Percentiles rank a stretch among this genome's conserved stretches.
Conservation (phyloP, 148 eudicot species). For the Beta vulgaris region DNA sequence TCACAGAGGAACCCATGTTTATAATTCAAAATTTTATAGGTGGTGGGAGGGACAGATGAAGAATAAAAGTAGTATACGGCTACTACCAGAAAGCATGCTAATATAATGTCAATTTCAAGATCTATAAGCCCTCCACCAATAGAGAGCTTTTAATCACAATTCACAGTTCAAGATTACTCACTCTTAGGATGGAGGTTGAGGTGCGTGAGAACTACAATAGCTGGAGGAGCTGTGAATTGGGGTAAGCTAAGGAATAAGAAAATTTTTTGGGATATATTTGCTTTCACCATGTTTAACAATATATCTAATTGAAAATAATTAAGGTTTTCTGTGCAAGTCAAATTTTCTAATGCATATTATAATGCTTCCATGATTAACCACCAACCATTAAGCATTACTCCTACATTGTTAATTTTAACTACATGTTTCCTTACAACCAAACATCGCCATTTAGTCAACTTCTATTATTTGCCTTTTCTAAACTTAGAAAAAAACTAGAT, state of each 20-base stretch:
- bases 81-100: background rate
- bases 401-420: too few relatives aligned
- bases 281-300: background rate
- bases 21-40: too few relatives aligned
- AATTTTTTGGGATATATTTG: background rate
- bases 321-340: background rate
- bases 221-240: background rate
- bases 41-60: background rate
- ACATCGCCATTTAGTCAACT: slow-evolving; percentile 27
- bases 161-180: background rate
- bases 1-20: background rate
- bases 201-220: background rate
- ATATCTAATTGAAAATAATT: background rate
- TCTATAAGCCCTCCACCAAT: background rate
- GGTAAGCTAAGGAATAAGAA: background rate
- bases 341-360: background rate
- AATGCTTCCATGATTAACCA: background rate
- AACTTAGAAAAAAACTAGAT: background rate
- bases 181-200: background rate
- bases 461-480: slow-evolving; percentile 15
- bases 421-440: background rate
- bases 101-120: background rate
- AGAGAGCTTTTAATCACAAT: background rate
- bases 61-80: background rate
- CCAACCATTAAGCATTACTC: background rate